These are phyloP conservation scores for Trichoderma sp. DNA, from an alignment of 2,329 filamentous ascomycete species.

Conservation along the genomic window DNA sequence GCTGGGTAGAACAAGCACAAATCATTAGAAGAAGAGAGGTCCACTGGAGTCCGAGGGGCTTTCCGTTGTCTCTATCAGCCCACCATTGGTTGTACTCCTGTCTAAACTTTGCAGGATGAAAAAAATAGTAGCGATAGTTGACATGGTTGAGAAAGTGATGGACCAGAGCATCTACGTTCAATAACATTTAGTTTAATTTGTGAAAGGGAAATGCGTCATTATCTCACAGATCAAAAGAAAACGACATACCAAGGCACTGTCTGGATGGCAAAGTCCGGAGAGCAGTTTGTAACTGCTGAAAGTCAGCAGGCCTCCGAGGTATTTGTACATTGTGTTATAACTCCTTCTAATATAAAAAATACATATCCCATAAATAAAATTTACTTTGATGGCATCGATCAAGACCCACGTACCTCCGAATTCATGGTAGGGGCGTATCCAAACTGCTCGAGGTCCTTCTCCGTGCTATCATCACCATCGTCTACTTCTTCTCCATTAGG, in stretches of 20 bases:
- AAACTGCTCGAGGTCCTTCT: slow-evolving; percentile 38
- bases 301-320: slow-evolving; percentile 29
- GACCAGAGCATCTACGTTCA: slow-evolving; percentile 38
- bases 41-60: slow-evolving; percentile 41
- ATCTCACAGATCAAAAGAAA: too few relatives aligned
- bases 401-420: slow-evolving; percentile 4
- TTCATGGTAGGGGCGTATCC: slow-evolving; percentile 40
- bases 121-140: slow-evolving; percentile 45
- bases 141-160: slow-evolving; percentile 43
- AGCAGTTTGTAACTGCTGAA: slow-evolving; percentile 38
- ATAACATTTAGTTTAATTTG: neutral
- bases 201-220: too few relatives aligned
- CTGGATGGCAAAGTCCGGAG: slow-evolving; percentile 38
- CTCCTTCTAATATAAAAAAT: slow-evolving; percentile 27
- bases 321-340: slow-evolving; percentile 27
- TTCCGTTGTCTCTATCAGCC: slow-evolving; percentile 33
- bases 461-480: slow-evolving; percentile 28
- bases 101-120: slow-evolving; percentile 41
- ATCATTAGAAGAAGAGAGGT: slow-evolving; percentile 43
- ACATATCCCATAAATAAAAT: neutral
- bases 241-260: slow-evolving; percentile 39
- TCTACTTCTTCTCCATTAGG: slow-evolving; percentile 31
- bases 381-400: neutral
- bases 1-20: slow-evolving; percentile 42
- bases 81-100: slow-evolving; percentile 43